These are phyloP conservation scores for Neofusicoccum laricinum DNA, from an alignment of 2,329 filamentous ascomycete species.

Conservation along the genomic window DNA sequence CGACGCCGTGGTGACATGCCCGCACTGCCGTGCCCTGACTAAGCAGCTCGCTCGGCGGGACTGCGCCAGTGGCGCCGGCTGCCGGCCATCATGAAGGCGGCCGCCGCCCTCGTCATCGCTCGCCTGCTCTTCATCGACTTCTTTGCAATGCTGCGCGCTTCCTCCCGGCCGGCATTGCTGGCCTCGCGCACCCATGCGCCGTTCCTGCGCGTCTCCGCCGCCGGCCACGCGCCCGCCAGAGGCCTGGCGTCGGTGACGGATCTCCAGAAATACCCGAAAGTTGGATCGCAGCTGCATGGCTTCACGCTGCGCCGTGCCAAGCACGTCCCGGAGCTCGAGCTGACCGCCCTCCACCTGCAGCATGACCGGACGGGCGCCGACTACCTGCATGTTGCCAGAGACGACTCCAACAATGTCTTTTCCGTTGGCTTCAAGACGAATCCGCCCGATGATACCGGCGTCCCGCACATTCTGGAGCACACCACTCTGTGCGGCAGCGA, in stretches of 20 bases:
- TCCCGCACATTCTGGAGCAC: slow-evolving; percentile 96
- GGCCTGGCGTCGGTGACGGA: slow-evolving; percentile 68
- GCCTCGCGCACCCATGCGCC: slow-evolving; percentile 19
- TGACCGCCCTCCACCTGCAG: slow-evolving; percentile 84
- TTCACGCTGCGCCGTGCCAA: slow-evolving; percentile 88
- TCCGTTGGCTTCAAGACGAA: slow-evolving; percentile 99
- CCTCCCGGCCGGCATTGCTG: slow-evolving; percentile 30
- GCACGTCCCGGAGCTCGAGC: slow-evolving; percentile 88
- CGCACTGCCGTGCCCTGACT: background rate
- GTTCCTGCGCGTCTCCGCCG: slow-evolving; percentile 18
- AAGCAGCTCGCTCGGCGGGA: slow-evolving; percentile 12
- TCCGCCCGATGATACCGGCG: slow-evolving; percentile 90
- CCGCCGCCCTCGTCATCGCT: slow-evolving; percentile 8
- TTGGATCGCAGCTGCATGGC: slow-evolving; percentile 84
- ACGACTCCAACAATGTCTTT: slow-evolving; percentile 99
- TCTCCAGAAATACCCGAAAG: slow-evolving; percentile 69
- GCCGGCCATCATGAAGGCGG: slow-evolving; percentile 9
- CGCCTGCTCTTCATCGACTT: slow-evolving; percentile 6
- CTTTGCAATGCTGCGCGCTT: slow-evolving; percentile 34
- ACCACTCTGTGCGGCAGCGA: slow-evolving; percentile 94
- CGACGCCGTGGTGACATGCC: background rate
- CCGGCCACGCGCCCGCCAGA: slow-evolving; percentile 21
- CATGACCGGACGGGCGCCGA: slow-evolving; percentile 96
- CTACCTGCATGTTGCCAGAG: slow-evolving; percentile 89
- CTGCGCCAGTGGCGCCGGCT: background rate